phyloP scores from a whole-genome alignment of 495 filamentous ascomycete genomes.

The Aspergillus cavernicola region DNA sequence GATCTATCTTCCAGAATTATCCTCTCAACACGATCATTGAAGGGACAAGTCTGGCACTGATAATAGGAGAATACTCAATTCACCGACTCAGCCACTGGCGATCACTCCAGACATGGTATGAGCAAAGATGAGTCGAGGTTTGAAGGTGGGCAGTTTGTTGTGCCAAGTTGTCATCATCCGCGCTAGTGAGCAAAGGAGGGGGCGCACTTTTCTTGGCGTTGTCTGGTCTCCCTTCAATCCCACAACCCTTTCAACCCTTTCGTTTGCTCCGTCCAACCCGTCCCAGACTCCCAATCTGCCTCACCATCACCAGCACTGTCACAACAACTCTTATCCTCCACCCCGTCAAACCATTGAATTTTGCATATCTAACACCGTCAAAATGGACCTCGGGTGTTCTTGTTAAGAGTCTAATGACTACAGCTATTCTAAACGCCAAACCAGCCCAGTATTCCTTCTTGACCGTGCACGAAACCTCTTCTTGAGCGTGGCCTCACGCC shows the following conservation, averaged over 20 bases:
- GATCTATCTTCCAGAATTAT: no score
- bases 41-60: no score
- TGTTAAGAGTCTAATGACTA: slow-evolving; percentile 1
- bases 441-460: background rate
- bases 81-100: no score
- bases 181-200: slow-evolving; percentile 12
- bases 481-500: background rate
- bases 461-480: background rate
- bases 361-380: slow-evolving; percentile 6
- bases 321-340: background rate
- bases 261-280: no score
- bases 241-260: slow-evolving; percentile 11
- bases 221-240: background rate
- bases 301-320: slow-evolving; percentile 7
- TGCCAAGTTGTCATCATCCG: slow-evolving; percentile 10
- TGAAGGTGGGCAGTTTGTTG: slow-evolving; percentile 3
- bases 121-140: background rate
- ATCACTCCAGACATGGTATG: no score
- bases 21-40: no score
- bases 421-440: no score
- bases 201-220: slow-evolving; percentile 3
- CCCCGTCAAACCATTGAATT: slow-evolving; percentile 4
- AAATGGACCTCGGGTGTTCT: slow-evolving; percentile 21
- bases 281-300: slow-evolving; percentile 11
- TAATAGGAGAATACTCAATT: no score